phyloP scores from a whole-genome alignment of 257 asterid genomes.

The Solanum arcanum region DNA sequence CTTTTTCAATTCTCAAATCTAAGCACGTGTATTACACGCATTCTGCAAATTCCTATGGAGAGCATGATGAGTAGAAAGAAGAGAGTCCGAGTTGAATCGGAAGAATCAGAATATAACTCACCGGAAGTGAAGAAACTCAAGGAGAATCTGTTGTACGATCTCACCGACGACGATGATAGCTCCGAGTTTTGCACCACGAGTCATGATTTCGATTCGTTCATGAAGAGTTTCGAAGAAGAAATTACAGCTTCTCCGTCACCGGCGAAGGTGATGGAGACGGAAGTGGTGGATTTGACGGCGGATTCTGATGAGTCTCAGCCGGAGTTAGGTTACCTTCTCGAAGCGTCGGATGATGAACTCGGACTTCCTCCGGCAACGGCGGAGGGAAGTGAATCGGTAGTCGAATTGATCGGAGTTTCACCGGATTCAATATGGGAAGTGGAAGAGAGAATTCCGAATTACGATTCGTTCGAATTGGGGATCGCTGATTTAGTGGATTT shows the following conservation, averaged over 20 bases:
- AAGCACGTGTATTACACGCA: neutral
- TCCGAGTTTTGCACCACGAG: slow-evolving; percentile 30
- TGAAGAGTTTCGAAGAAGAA: slow-evolving; percentile 79
- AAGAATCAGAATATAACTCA: slow-evolving; percentile 26
- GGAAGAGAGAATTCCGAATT: slow-evolving; percentile 23
- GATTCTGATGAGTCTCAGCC: slow-evolving; percentile 44
- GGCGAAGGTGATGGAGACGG: neutral
- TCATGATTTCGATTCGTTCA: slow-evolving; percentile 63
- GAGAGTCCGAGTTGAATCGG: slow-evolving; percentile 38
- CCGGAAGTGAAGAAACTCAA: slow-evolving; percentile 64
- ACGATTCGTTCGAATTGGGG: slow-evolving; percentile 47
- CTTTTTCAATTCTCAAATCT: neutral
- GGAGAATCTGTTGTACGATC: slow-evolving; percentile 41
- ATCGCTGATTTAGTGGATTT: slow-evolving; percentile 10
- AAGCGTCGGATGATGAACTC: slow-evolving; percentile 74
- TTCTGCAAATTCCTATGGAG: slow-evolving; percentile 22
- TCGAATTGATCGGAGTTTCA: slow-evolving; percentile 30
- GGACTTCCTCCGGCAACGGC: slow-evolving; percentile 52
- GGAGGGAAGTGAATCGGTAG: neutral
- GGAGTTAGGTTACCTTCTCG: slow-evolving; percentile 53
- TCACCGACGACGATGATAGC: slow-evolving; percentile 46
- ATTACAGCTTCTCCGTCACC: slow-evolving; percentile 28
- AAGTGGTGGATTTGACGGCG: slow-evolving; percentile 25
- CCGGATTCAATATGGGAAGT: slow-evolving; percentile 15
- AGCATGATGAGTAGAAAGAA: slow-evolving; percentile 17